These are phyloP conservation scores for Huntiella omanensis DNA, from an alignment of 2,329 filamentous ascomycete genomes.

Conservation along the genomic window DNA sequence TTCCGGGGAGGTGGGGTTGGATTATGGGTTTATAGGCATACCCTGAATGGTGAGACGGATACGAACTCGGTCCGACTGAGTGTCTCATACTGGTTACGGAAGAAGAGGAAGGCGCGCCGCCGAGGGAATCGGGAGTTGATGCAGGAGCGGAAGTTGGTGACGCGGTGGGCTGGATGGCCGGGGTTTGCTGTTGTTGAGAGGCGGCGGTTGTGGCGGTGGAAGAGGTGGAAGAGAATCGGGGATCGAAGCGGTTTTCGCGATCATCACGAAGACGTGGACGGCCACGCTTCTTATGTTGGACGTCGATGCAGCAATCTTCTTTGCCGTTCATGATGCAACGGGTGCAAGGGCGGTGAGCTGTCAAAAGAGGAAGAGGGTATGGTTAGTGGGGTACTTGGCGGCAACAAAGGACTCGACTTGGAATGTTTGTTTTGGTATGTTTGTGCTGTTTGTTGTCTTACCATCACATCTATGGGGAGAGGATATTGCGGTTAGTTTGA, in stretches of 20 bases:
- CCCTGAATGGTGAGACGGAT: conserved; percentile 15
- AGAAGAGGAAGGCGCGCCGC: neutral
- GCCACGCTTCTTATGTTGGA: conserved; percentile 72
- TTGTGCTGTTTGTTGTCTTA: neutral
- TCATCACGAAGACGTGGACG: conserved; percentile 61
- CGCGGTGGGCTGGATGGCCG: no score
- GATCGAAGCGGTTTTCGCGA: conserved; percentile 38
- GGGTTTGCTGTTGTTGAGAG: no score
- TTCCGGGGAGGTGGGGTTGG: neutral
- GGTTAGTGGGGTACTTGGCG: neutral
- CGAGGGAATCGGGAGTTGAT: neutral
- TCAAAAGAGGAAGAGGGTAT: conserved; percentile 7
- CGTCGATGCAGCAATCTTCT: conserved; percentile 62
- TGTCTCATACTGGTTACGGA: conserved; percentile 5
- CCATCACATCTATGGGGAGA: neutral
- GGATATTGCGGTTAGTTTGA: conserved; percentile 4
- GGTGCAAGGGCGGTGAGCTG: conserved; percentile 59
- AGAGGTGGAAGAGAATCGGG: conserved; percentile 21
- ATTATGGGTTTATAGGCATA: conserved; percentile 17
- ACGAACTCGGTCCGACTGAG: conserved; percentile 7
- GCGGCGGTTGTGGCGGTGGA: conserved; percentile 16
- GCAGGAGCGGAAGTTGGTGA: no score
- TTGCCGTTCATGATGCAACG: conserved; percentile 64
- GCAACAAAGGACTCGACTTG: no score
- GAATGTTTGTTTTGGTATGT: neutral